Base-by-base conservation (phyloP, 129 eudicot genomes). In the Apium graveolens region DNA sequence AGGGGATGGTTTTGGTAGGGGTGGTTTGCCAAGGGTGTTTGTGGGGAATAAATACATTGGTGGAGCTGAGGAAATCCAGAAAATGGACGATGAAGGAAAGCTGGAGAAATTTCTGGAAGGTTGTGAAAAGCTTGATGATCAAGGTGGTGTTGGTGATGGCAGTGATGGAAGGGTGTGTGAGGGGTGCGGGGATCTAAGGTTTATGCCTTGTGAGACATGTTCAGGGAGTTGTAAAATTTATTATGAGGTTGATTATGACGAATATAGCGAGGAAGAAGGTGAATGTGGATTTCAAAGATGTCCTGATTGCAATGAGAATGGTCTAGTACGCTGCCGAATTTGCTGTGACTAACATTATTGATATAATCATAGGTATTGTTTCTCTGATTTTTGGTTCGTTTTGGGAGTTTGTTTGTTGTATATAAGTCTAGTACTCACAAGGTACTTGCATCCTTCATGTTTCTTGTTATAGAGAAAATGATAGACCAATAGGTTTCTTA, bases 291-390 rank as follows among this genome's bases (percentile, higher is more conserved):
- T 95, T 77, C 97, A 92, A 62, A 82, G 96, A 76, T 95, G 99
- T 73, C 97, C 96, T 0, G 90, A 95, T 83, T 95, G 99, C 85
- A 95, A 95, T 73, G 99, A 95, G 70, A 95, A 95, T 65, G 99
- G 99, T 31, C 96, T 95, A 29, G 70, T 86, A 11, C 83, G 95
- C 31, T 95, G 99, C 84, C 95, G 91, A 69, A 76, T 91, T 66
- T 95, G 99, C 85, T 92, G 96, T 71, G 82, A 88, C 78, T 91
- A 74, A 87, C 49, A 78, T 49, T 62, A 79, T 39, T 60, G 16
- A 51, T 42, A 68, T 38, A 53, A 62, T 57, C 34, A 29, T 5
- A n/a, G 26, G 44, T 71, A 37, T 10, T 81, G 79, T 41, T 18
- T 45, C 63, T n/a, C 39, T 8, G 62, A 80, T 73, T 57, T 74